Base-by-base conservation (phyloP, 2,329 filamentous ascomycete genomes). In the Ophiostoma himal-ulmi region DNA sequence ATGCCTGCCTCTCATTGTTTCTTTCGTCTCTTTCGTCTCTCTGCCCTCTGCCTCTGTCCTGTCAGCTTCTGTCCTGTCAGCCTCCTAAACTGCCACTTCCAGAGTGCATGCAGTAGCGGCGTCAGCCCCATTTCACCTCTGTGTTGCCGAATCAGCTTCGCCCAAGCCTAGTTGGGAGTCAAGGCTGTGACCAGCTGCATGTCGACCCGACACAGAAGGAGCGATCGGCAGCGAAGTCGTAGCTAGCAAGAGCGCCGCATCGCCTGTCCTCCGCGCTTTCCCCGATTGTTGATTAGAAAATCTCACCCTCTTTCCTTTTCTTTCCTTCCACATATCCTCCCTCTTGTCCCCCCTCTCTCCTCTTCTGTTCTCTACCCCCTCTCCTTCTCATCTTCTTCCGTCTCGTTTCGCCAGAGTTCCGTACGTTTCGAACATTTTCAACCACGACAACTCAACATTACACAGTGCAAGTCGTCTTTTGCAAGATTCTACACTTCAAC, bases 71-170 rank as follows among this genome's bases (percentile, higher is more conserved):
- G n/a, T 26, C 52, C 20, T 57, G n/a, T 57, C 52, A 57, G 52
- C 52, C 52, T 57, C n/a, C 22, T 22, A 54, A 13, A 44, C 41
- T 44, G 48, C 48, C 48, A 22, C n/a, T n/a, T 44, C 39, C n/a
- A 54, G 48, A 54, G 52, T 57, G 52, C 52, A 57, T 57, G 52
- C 52, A 57, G 52, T 57, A 57, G 52, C 52, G 52, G 52, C 52
- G 52, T 26, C n/a, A 22, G 52, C 52, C 52, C 52, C 52, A 57
- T 57, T 57, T 5, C 52, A 11, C 6, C 52, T 48, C 52, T 57
- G 11, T 22, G n/a, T 57, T 10, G 26, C 8, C 52, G 52, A 57
- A 57, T 57, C 52, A 57, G 52, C 52, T 57, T 26, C 52, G 22
- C 8, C 13, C 52, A 26, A 57, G 22, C 22, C 52, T 0, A 26